These are phyloP conservation scores for Canavalia ensiformis DNA, from an alignment of 306 rosid species.

Conservation along the genomic window DNA sequence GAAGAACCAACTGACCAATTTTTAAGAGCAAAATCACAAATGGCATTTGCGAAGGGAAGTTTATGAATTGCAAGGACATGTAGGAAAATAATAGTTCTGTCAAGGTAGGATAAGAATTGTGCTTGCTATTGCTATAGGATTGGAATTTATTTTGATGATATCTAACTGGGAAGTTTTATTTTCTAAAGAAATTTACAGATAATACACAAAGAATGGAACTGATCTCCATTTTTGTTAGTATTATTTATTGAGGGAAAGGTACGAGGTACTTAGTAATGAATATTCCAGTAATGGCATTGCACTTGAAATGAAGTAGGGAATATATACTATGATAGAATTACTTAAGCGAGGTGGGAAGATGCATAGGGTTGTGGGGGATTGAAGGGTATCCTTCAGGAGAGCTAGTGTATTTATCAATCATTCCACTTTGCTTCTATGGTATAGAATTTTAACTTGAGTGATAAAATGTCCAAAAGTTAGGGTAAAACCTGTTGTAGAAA, in stretches of 20 bases:
- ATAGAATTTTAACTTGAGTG: constrained; percentile 1
- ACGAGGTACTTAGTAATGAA: neutral
- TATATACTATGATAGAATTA: neutral
- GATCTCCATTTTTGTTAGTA: neutral
- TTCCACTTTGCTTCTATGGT: neutral
- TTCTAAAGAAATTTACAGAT: neutral
- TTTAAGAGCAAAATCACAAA: neutral
- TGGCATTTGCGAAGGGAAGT: constrained; percentile 6
- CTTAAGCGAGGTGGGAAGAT: neutral
- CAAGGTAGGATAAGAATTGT: constrained; percentile 18
- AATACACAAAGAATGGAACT: neutral
- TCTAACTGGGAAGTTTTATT: constrained; percentile 10
- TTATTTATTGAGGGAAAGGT: neutral
- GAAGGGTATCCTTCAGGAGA: constrained; percentile 9
- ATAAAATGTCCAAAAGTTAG: neutral
- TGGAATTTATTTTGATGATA: constrained; percentile 13
- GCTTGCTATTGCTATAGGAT: constrained; percentile 12
- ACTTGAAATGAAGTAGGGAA: neutral
- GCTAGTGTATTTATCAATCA: neutral
- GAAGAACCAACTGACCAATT: constrained; percentile 18
- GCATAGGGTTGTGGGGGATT: neutral
- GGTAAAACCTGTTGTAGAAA: neutral
- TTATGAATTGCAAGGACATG: constrained; percentile 4
- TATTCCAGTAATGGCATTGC: neutral
- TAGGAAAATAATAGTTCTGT: neutral